phyloP scores from a whole-genome alignment of 2,329 filamentous ascomycete species.

The Scleromitrula shiraiana region DNA sequence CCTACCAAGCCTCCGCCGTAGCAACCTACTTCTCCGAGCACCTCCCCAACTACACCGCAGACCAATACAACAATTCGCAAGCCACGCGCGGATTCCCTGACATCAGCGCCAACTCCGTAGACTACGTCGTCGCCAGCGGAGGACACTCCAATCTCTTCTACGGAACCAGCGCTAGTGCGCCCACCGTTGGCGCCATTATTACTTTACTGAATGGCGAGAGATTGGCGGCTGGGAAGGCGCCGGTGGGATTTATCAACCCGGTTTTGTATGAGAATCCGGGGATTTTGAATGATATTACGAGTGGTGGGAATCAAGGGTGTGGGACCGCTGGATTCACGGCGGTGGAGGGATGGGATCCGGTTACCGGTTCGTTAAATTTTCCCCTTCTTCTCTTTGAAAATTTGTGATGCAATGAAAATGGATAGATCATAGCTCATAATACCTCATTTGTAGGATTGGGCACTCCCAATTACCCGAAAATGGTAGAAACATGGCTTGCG shows the following conservation, averaged over 20 bases:
- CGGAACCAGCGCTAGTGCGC: slow-evolving; percentile 41
- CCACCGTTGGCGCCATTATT: slow-evolving; percentile 39
- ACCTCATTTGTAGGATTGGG: slow-evolving; percentile 5
- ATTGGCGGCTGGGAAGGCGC: slow-evolving; percentile 39
- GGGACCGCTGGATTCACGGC: slow-evolving; percentile 25
- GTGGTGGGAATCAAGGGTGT: slow-evolving; percentile 35
- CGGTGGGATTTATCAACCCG: slow-evolving; percentile 37
- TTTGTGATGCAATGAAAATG: too few species aligned
- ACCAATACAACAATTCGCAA: slow-evolving; percentile 40
- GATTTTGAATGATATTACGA: slow-evolving; percentile 29
- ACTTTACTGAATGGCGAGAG: slow-evolving; percentile 55
- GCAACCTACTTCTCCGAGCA: slow-evolving; percentile 18
- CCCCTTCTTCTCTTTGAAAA: neutral
- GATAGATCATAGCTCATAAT: neutral
- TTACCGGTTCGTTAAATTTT: slow-evolving; percentile 24
- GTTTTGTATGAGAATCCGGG: slow-evolving; percentile 31
- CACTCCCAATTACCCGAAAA: slow-evolving; percentile 6
- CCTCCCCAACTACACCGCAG: slow-evolving; percentile 25
- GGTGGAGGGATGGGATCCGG: slow-evolving; percentile 32
- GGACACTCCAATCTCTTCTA: slow-evolving; percentile 36
- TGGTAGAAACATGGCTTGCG: slow-evolving; percentile 1
- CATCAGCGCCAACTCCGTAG: slow-evolving; percentile 36
- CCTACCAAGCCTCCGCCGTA: slow-evolving; percentile 36
- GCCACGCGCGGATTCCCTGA: slow-evolving; percentile 40
- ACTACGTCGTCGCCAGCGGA: slow-evolving; percentile 36